These are phyloP conservation scores for Herpotrichia juniperi DNA, from an alignment of 2,329 filamentous ascomycete species.

Conservation along the genomic window DNA sequence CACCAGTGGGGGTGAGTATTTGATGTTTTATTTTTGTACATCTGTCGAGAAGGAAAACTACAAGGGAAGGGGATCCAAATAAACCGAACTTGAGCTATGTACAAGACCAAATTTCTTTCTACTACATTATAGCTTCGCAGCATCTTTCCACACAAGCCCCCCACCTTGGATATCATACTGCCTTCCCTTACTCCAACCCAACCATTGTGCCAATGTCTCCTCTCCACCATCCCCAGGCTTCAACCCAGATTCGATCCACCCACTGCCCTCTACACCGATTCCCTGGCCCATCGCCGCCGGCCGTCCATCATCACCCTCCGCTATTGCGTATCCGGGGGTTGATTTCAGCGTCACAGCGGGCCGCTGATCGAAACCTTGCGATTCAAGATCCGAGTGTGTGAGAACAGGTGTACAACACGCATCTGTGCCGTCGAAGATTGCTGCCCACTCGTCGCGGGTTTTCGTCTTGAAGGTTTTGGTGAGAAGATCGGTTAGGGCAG, in stretches of 20 bases:
- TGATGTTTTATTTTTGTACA: too few species aligned
- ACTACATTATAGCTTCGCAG: neutral
- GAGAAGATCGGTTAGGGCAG: constrained; percentile 67
- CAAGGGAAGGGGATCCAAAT: too few species aligned
- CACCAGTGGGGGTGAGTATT: too few species aligned
- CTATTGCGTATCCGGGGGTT: constrained; percentile 72
- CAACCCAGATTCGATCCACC: constrained; percentile 67
- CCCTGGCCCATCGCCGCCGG: constrained; percentile 65
- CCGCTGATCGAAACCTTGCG: constrained; percentile 69
- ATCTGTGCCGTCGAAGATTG: constrained; percentile 85
- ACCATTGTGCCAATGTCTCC: constrained; percentile 1
- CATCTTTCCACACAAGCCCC: constrained; percentile 2
- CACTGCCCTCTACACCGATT: constrained; percentile 66
- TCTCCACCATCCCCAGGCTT: constrained; percentile 58
- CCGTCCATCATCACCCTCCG: constrained; percentile 51
- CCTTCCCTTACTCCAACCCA: constrained; percentile 10
- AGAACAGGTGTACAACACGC: constrained; percentile 92
- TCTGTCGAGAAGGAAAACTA: too few species aligned
- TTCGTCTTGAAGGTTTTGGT: constrained; percentile 69
- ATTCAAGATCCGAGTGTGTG: constrained; percentile 73
- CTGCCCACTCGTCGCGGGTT: constrained; percentile 81
- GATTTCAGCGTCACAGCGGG: constrained; percentile 71
- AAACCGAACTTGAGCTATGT: neutral
- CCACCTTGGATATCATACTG: neutral
- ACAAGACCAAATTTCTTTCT: neutral